A percentile compares a stretch with the other conserved stretches of the same genome.
Conservation (phyloP, 2,329 filamentous ascomycete species). For the Botrytis deweyae region DNA sequence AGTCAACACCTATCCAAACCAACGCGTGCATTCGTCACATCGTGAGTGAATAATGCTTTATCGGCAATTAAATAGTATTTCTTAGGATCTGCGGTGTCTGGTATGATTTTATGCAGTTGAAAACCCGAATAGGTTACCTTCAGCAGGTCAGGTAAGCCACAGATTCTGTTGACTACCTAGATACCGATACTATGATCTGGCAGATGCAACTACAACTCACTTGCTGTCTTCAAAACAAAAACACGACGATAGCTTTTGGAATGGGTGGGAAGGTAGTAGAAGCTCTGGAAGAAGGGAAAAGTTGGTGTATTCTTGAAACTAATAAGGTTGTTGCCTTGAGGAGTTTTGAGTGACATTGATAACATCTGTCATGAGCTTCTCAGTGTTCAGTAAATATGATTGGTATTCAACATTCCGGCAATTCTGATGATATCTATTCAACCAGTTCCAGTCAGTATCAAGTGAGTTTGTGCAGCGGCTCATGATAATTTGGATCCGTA, state of each 20-base stretch:
- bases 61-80: not conserved
- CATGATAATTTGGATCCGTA: constrained; percentile 25
- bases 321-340: constrained; percentile 30
- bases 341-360: not conserved
- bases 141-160: constrained; percentile 35
- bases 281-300: constrained; percentile 6
- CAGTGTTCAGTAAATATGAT: not conserved
- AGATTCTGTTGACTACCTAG: constrained; percentile 32
- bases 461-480: constrained; percentile 31
- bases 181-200: constrained; percentile 32
- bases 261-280: too few species aligned
- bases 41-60: too few species aligned
- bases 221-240: not conserved
- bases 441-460: not conserved
- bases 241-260: not conserved
- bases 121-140: constrained; percentile 25
- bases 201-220: constrained; percentile 18
- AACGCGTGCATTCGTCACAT: too few species aligned
- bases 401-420: not conserved
- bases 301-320: constrained; percentile 31
- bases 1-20: too few species aligned
- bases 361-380: not conserved
- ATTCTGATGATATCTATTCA: not conserved
- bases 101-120: constrained; percentile 19
- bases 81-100: not conserved